Evolutionary conservation across 2,329 filamentous ascomycete genomes (phyloP).

Genomic region (Alternaria metachromatica): DNA sequence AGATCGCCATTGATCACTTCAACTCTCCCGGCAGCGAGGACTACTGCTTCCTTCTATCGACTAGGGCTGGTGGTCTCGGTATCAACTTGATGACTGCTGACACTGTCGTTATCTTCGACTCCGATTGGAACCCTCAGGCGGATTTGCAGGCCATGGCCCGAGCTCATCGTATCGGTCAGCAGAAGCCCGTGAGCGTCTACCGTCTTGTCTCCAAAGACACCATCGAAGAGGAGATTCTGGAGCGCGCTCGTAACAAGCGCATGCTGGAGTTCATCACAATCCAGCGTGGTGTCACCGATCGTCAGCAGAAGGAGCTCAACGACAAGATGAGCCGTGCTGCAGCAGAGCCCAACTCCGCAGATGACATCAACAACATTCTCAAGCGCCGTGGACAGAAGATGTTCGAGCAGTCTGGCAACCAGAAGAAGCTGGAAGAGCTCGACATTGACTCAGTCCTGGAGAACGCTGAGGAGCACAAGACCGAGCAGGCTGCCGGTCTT

Average conservation of each 20-base stretch:
- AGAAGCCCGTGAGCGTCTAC: constrained; percentile 94
- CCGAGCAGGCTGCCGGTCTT: constrained; percentile 91
- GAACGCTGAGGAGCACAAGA: constrained; percentile 96
- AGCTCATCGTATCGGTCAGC: constrained; percentile 96
- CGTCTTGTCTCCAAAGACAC: constrained; percentile 97
- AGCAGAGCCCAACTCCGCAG: constrained; percentile 85
- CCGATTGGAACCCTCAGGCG: constrained; percentile 98
- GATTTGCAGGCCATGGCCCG: constrained; percentile 98
- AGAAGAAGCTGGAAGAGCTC: constrained; percentile 93
- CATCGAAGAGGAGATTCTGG: constrained; percentile 95
- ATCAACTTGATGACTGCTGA: constrained; percentile 99
- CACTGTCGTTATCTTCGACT: constrained; percentile 97
- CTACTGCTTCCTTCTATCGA: constrained; percentile 95
- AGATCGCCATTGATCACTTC: constrained; percentile 97
- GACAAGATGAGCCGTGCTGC: constrained; percentile 71
- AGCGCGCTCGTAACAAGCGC: constrained; percentile 95
- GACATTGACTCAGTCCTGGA: constrained; percentile 97
- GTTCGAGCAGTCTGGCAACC: constrained; percentile 97
- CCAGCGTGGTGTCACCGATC: constrained; percentile 94
- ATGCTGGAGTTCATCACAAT: constrained; percentile 98
- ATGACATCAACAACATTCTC: constrained; percentile 94
- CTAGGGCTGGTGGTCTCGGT: constrained; percentile 92
- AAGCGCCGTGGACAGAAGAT: constrained; percentile 99
- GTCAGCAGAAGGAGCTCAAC: constrained; percentile 78
- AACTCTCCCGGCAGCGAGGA: constrained; percentile 96